Percentiles rank a stretch among this genome's conserved stretches.
Evolutionary conservation across 805 yeast species (phyloP).

Genomic region (Novakomyces olei): DNA sequence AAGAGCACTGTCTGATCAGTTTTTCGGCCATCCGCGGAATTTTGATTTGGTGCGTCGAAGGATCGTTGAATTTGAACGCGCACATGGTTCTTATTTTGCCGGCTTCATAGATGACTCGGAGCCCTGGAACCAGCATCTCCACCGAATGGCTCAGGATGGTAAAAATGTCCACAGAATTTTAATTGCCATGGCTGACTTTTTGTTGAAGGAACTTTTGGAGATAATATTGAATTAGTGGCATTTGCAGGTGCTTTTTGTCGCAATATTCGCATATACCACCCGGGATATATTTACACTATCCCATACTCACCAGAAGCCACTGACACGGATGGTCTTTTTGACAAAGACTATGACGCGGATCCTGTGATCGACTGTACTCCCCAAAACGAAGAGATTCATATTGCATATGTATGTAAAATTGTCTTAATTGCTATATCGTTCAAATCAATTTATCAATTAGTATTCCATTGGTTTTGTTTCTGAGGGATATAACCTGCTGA

Average conservation of each 20-base stretch:
- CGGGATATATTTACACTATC: constrained; percentile 17
- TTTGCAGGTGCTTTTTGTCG: constrained; percentile 16
- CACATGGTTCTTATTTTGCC: constrained; percentile 14
- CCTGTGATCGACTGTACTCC: too few relatives aligned
- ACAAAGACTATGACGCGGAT: too few relatives aligned
- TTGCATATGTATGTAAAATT: too few relatives aligned
- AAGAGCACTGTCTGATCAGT: constrained; percentile 21
- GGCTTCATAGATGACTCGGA: constrained; percentile 16
- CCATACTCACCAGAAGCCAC: too few relatives aligned
- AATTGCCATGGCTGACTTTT: not conserved
- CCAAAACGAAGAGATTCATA: too few relatives aligned
- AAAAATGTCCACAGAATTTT: not conserved
- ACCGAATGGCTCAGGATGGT: constrained; percentile 17
- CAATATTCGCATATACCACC: constrained; percentile 19
- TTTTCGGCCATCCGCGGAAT: constrained; percentile 17
- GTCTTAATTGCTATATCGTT: too few relatives aligned
- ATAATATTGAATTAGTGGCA: constrained; percentile 22
- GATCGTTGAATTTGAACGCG: constrained; percentile 16
- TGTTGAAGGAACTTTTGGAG: constrained; percentile 15
- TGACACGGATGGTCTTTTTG: too few relatives aligned
- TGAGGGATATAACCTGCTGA: too few relatives aligned
- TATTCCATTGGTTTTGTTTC: too few relatives aligned
- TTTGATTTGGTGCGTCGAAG: constrained; percentile 14
- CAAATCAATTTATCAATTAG: too few relatives aligned
- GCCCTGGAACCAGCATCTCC: constrained; percentile 16